Evolutionary conservation across 192 early-diverging fungal species (phyloP), one percentile per base, ranked within the genome.

Genomic region (Backusella circina): DNA sequence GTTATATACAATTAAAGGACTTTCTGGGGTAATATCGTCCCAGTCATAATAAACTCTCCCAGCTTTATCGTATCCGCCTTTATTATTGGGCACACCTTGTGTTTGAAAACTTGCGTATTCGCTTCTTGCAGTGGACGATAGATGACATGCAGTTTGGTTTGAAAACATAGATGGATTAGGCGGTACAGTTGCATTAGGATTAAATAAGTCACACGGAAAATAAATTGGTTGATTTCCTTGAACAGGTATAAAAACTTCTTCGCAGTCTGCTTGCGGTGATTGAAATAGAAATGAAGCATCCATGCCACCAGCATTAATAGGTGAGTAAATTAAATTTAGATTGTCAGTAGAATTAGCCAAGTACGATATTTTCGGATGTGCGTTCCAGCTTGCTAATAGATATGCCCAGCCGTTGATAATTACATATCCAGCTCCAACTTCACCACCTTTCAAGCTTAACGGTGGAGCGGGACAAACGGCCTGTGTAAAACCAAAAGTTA

Each of bases 401-500:
- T 91, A 92, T 2, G 86, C 90, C 70, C 85, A 88, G 1, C 91
- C 91, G 71, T 88, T 78, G 64, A 93, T 85, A 35, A 91, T 85
- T 0, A 87, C 81, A 41, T 91, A 83, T 54, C 85, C 83, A 36
- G 74, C 72, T 72, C 84, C 83, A 26, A 90, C 79, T 51, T 76
- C 74, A 10, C 82, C 85, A 18, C 81, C 82, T 67, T 84, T 75
- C 39, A 84, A 77, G 57, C 77, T 80, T 23, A 75, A 64, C 10
- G 70, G 76, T 18, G 79, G 82, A 26, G 79, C 74, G 10, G 79
- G 85, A 74, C 85, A 86, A 39, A 86, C 69, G 18, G 84, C 78
- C 81, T 86, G 85, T 73, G 86, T 85, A 65, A 88, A 83, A 10
- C 90, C 91, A 79, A 95, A 93, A 5, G 91, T 93, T 73, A 93